phyloP scores from a whole-genome alignment of 2,329 filamentous ascomycete genomes.

The Aspergillus quadricinctus region DNA sequence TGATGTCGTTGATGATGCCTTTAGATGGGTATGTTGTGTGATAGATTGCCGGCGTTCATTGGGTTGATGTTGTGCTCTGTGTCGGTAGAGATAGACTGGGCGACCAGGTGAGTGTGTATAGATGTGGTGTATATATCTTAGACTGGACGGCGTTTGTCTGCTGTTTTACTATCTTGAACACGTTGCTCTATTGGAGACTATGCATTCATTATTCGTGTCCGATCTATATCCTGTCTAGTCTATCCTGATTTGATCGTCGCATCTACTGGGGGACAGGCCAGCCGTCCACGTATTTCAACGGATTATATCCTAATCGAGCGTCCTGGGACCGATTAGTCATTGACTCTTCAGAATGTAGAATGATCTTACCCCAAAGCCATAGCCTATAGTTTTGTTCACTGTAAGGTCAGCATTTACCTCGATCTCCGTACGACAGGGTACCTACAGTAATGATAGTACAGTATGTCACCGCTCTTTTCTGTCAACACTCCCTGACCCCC shows the following conservation, averaged over 20 bases:
- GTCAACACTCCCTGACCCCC: constrained; percentile 60
- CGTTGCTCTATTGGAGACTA: not conserved
- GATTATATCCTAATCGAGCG: constrained; percentile 28
- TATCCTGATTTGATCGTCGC: not conserved
- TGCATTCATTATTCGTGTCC: not conserved
- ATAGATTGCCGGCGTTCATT: not conserved
- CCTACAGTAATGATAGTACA: constrained; percentile 35
- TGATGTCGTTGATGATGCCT: no score
- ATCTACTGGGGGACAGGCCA: constrained; percentile 24
- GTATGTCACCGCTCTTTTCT: constrained; percentile 36
- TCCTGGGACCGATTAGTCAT: constrained; percentile 22
- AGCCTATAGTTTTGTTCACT: constrained; percentile 29
- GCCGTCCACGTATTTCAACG: constrained; percentile 27
- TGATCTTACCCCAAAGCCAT: constrained; percentile 25
- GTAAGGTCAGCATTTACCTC: constrained; percentile 4
- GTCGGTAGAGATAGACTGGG: not conserved
- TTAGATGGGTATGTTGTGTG: not conserved
- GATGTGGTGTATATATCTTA: not conserved
- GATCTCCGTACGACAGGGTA: not conserved
- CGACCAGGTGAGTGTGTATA: not conserved
- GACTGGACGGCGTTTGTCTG: not conserved
- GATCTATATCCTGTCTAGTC: not conserved
- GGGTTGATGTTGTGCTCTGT: not conserved
- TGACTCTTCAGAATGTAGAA: not conserved
- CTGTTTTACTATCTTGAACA: not conserved